Evolutionary conservation across 2,329 filamentous ascomycete genomes (phyloP).

Genomic region (Sporothrix pallida): DNA sequence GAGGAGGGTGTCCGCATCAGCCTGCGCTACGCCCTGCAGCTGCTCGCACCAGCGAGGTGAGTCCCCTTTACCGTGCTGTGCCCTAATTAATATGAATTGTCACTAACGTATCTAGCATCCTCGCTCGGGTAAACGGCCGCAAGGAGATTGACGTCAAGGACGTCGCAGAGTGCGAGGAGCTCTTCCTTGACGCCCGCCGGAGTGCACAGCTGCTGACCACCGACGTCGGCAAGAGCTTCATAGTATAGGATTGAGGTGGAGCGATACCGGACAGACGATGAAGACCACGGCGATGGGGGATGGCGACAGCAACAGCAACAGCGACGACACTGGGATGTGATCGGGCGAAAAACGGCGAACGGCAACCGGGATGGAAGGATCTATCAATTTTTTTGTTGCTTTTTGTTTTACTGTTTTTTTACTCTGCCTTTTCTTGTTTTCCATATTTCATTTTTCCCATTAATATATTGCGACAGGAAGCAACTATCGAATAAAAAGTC

Average conservation of each 20-base stretch:
- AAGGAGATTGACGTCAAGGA: slow-evolving; percentile 78
- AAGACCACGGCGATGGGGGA: neutral
- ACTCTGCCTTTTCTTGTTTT: neutral
- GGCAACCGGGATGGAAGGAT: slow-evolving; percentile 4
- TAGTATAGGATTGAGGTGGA: slow-evolving; percentile 55
- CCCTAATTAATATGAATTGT: too few species aligned
- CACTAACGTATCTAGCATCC: slow-evolving; percentile 63
- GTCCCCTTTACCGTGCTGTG: too few species aligned
- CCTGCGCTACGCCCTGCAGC: slow-evolving; percentile 88
- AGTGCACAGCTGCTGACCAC: slow-evolving; percentile 72
- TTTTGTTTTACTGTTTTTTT: neutral
- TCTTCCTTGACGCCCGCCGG: slow-evolving; percentile 81
- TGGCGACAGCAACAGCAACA: neutral
- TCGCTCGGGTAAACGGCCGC: slow-evolving; percentile 82
- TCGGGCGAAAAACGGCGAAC: slow-evolving; percentile 22
- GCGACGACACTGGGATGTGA: slow-evolving; percentile 7
- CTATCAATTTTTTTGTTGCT: slow-evolving; percentile 13
- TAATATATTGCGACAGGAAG: neutral
- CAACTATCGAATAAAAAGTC: neutral
- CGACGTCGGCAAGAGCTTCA: slow-evolving; percentile 68
- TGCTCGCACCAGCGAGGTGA: slow-evolving; percentile 82
- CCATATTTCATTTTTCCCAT: neutral
- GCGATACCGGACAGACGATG: neutral
- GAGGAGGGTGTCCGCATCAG: slow-evolving; percentile 88
- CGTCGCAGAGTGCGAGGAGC: slow-evolving; percentile 79